These are phyloP conservation scores for Pancytospora philotis DNA, from an alignment of 371 early-diverging fungal species.

Conservation along the genomic window DNA sequence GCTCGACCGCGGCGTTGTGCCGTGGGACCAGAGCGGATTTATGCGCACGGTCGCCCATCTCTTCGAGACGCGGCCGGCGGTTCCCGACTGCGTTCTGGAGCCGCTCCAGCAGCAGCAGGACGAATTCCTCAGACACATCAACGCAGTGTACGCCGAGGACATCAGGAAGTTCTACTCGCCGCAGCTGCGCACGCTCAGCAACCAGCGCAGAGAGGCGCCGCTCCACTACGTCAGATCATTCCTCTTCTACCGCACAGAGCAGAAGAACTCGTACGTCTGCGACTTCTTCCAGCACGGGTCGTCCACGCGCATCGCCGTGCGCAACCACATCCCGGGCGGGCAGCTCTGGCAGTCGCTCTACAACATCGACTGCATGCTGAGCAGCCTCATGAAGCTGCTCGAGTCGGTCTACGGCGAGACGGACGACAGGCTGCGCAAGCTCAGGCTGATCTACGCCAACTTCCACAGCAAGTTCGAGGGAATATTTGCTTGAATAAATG, in stretches of 20 bases:
- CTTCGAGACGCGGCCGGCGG: slow-evolving; percentile 39
- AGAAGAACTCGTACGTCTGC: slow-evolving; percentile 55
- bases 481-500: slow-evolving; percentile 52
- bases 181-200: slow-evolving; percentile 11
- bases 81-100: background rate
- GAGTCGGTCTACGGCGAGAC: slow-evolving; percentile 31
- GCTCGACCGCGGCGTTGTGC: slow-evolving; percentile 19
- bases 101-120: background rate
- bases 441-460: slow-evolving; percentile 25
- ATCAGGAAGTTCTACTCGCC: slow-evolving; percentile 6
- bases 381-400: slow-evolving; percentile 27
- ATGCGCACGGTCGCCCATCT: slow-evolving; percentile 39
- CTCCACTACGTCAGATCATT: slow-evolving; percentile 27
- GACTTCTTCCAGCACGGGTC: slow-evolving; percentile 51
- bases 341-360: slow-evolving; percentile 50
- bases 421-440: slow-evolving; percentile 11
- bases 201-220: background rate
- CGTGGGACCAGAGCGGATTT: slow-evolving; percentile 14
- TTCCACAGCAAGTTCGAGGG: slow-evolving; percentile 51
- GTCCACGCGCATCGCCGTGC: slow-evolving; percentile 26
- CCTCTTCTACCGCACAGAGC: slow-evolving; percentile 7
- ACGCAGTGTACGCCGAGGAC: background rate
- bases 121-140: slow-evolving; percentile 16
- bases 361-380: slow-evolving; percentile 39
- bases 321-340: slow-evolving; percentile 45